phyloP scores from a whole-genome alignment of 768 basidiomycete species.

The Termitomyces sp. region DNA sequence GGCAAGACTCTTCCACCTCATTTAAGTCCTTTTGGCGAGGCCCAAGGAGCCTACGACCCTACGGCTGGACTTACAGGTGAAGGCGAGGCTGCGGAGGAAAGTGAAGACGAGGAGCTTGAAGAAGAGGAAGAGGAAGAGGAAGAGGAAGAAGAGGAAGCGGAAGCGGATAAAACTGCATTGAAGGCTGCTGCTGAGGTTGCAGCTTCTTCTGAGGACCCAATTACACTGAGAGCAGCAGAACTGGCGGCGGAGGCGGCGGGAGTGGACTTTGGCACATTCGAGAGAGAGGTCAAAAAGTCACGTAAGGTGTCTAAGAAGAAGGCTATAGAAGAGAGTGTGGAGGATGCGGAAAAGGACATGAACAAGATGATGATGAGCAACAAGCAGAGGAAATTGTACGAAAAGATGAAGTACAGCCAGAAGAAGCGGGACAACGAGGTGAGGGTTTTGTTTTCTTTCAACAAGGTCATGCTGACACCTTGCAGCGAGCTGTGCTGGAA shows the following conservation, averaged over 20 bases:
- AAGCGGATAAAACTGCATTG: conserved; percentile 25
- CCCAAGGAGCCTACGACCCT: conserved; percentile 74
- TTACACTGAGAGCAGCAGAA: conserved; percentile 81
- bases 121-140: conserved; percentile 31
- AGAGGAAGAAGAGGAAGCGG: conserved; percentile 22
- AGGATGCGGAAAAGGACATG: conserved; percentile 74
- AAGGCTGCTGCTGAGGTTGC: conserved; percentile 30
- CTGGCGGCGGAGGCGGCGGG: conserved; percentile 89
- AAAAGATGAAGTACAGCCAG: conserved; percentile 88
- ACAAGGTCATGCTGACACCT: conserved; percentile 11
- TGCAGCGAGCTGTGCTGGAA: conserved; percentile 60
- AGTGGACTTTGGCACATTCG: conserved; percentile 75
- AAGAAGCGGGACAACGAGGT: conserved; percentile 79
- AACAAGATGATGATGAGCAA: conserved; percentile 98
- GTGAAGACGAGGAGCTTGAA: conserved; percentile 29
- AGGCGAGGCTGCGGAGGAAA: conserved; percentile 28
- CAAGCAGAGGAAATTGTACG: conserved; percentile 89
- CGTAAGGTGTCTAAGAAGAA: conserved; percentile 36
- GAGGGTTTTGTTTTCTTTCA: conserved; percentile 24
- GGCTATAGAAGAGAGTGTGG: conserved; percentile 24
- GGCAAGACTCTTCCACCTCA: conserved; percentile 90
- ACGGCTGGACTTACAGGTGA: conserved; percentile 34
- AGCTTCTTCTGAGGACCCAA: conserved; percentile 49
- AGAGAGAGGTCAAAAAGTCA: conserved; percentile 67
- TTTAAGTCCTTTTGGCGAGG: conserved; percentile 91